phyloP scores from a whole-genome alignment of 192 early-diverging fungal species.

The Lunasporangiospora selenospora region DNA sequence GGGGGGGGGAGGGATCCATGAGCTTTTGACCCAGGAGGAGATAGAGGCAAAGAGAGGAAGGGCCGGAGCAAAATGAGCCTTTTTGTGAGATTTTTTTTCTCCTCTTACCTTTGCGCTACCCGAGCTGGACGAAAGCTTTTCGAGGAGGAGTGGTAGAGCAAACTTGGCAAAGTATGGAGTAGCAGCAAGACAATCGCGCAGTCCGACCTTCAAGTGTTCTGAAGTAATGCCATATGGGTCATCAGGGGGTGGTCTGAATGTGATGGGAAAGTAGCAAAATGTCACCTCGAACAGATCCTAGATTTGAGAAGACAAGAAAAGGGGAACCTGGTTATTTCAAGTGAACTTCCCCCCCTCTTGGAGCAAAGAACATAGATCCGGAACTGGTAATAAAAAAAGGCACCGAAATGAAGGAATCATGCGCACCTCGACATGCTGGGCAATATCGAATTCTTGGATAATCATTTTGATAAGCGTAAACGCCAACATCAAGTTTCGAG shows the following conservation, averaged over 20 bases:
- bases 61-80: background rate
- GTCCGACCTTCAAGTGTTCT: slow-evolving; percentile 83
- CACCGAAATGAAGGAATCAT: background rate
- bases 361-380: too few relatives aligned
- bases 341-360: too few relatives aligned
- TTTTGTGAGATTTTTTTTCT: background rate
- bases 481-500: slow-evolving; percentile 88
- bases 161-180: slow-evolving; percentile 80
- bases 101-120: slow-evolving; percentile 82
- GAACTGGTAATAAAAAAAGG: background rate
- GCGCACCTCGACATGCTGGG: slow-evolving; percentile 74
- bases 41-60: slow-evolving; percentile 3
- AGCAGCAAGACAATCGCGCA: slow-evolving; percentile 80
- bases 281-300: slow-evolving; percentile 95
- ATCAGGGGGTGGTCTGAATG: slow-evolving; percentile 94
- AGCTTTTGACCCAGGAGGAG: slow-evolving; percentile 6
- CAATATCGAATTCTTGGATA: slow-evolving; percentile 78
- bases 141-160: slow-evolving; percentile 88
- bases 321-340: too few relatives aligned
- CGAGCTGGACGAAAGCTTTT: slow-evolving; percentile 88
- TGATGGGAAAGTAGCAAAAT: slow-evolving; percentile 99
- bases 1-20: background rate
- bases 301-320: background rate
- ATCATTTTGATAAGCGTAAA: slow-evolving; percentile 82
- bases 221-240: slow-evolving; percentile 96